Base-by-base conservation (phyloP, 2,329 filamentous ascomycete genomes). In the Myriosclerotinia duriaeana region DNA sequence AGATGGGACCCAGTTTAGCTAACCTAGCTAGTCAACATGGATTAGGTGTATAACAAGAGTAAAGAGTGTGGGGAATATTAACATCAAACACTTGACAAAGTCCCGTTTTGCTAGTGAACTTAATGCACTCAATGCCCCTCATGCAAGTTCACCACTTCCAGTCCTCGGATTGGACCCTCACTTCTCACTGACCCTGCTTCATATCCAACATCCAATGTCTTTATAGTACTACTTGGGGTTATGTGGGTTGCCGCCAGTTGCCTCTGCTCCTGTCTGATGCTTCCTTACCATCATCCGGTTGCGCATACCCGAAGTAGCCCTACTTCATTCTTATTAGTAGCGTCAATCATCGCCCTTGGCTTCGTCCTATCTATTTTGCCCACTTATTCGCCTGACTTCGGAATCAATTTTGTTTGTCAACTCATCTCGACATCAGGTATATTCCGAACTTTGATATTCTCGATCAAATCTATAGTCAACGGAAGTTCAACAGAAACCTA, bases 51-150 rank as follows among this genome's bases (percentile, higher is more conserved):
- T 60, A 68, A 69, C 46, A 61, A 48, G 34, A 56, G 54, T 40
- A 40, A 20, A 66, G 60, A 71, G 71, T 74, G 72, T 75, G 73
- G 74, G 71, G 72, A 74, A 71, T 72, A 66, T 73, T 66, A 75
- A 75, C 74, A 66, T 75, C 73, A 76, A 76, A 75, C 74, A 75
- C 72, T 72, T 66, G 73, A 68, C 73, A 70, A 20, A 74, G 70
- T 72, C 68, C 67, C 67, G 67, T 66, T 70, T 73, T 69, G 67
- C 58, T 68, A 68, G 64, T 71, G 72, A 72, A 70, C 71, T 75
- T 69, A 72, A 76, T 76, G 74, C 74, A 73, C 71, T 74, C 52
- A 73, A 50, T 73, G 72, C 71, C 70, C 64, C 68, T 67, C 69
- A 67, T 64, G 64, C 54, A 70, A 54, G 63, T 64, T 67, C 65